Conservation (phyloP, 192 early-diverging fungal species). For the Anaeromyces robustus region DNA sequence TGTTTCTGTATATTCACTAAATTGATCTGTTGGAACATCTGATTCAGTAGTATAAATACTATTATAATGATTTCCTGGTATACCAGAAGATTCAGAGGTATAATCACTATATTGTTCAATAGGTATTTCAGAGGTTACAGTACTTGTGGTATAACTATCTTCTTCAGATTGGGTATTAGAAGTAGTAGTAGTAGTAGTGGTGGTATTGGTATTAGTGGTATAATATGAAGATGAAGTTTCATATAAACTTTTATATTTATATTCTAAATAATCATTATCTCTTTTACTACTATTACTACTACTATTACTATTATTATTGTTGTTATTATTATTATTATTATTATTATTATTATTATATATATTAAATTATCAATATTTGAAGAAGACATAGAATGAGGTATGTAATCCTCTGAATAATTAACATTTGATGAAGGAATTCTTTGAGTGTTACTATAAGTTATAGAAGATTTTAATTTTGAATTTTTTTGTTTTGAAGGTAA, state of each 20-base stretch:
- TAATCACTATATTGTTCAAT: no score
- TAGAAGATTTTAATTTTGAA: not conserved
- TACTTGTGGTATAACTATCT: not conserved
- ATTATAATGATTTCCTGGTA: no score
- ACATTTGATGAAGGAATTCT: not conserved
- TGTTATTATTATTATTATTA: no score
- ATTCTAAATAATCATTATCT: not conserved
- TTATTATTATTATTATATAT: no score
- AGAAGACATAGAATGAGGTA: not conserved
- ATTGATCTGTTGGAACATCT: not conserved
- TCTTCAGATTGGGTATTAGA: not conserved
- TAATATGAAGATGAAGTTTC: not conserved
- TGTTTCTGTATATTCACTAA: not conserved
- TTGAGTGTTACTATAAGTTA: not conserved
- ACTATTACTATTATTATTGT: no score
- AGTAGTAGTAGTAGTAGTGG: not conserved
- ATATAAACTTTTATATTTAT: not conserved
- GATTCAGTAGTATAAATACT: no score
- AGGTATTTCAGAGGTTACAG: no score
- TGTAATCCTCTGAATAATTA: not conserved
- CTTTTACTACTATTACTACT: no score
- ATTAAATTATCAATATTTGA: not conserved
- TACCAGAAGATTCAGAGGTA: no score
- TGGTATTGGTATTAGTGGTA: not conserved
- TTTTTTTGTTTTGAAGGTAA: not conserved